Conservation (phyloP, 2,329 filamentous ascomycete species). For the Capronia americana region DNA sequence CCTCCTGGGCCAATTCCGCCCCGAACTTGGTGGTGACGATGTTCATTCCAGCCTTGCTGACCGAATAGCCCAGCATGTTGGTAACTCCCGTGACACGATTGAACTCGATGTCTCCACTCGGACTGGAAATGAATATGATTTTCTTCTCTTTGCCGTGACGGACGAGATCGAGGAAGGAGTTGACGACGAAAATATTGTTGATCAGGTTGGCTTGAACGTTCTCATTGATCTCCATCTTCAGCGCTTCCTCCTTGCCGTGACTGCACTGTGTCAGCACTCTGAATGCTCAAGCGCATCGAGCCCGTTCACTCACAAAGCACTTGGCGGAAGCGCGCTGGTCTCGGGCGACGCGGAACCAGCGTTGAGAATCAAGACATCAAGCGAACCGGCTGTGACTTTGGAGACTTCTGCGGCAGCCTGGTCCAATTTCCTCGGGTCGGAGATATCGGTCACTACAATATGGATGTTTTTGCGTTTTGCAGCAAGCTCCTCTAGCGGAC, state of each 20-base stretch:
- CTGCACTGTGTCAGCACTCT: background rate
- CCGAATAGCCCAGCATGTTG: background rate
- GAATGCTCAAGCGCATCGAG: background rate
- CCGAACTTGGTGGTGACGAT: background rate
- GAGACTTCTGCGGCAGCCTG: background rate
- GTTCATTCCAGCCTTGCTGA: conserved; percentile 1
- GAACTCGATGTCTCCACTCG: background rate
- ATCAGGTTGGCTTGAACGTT: background rate
- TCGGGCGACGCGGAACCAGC: background rate
- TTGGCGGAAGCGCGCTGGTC: background rate
- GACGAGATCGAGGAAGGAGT: background rate
- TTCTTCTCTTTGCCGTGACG: background rate
- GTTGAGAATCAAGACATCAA: background rate
- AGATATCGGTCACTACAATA: background rate
- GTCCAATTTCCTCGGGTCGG: background rate
- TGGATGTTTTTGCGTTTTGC: background rate
- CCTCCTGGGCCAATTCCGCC: background rate
- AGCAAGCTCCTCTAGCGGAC: background rate
- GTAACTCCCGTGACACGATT: background rate
- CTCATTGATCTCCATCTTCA: background rate
- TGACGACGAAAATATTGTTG: background rate
- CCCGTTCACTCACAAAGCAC: background rate
- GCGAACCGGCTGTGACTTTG: background rate
- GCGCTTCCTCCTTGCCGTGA: background rate
- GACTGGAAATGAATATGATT: background rate